These are phyloP conservation scores for Flaveria robusta DNA, from an alignment of 129 eudicot species.

Conservation along the genomic window DNA sequence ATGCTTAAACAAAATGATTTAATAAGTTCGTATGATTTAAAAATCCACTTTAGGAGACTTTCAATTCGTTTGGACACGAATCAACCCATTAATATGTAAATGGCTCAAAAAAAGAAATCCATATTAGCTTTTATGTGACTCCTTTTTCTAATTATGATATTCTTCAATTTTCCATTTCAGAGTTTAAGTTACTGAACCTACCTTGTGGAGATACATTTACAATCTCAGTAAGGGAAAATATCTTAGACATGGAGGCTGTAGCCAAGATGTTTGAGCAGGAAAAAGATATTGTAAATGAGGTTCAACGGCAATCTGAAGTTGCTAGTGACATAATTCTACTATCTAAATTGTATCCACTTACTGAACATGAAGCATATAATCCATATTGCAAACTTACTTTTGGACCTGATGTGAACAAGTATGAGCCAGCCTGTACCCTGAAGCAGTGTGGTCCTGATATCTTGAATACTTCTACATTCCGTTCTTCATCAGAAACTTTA, in stretches of 20 bases:
- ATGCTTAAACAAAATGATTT: neutral
- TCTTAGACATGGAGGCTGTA: constrained; percentile 68
- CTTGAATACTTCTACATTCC: constrained; percentile 39
- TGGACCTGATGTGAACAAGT: constrained; percentile 28
- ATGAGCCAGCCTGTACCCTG: constrained; percentile 25
- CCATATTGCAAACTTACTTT: constrained; percentile 61
- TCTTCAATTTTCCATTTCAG: constrained; percentile 40
- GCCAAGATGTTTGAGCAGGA: constrained; percentile 86
- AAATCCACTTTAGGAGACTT: neutral
- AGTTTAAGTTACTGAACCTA: constrained; percentile 51
- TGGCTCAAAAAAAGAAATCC: neutral
- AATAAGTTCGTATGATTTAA: neutral
- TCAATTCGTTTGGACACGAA: neutral
- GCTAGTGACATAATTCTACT: constrained; percentile 56
- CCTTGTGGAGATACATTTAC: constrained; percentile 68
- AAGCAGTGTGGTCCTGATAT: constrained; percentile 20
- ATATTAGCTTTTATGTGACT: neutral
- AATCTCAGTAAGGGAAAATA: constrained; percentile 61
- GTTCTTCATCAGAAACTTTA: constrained; percentile 32
- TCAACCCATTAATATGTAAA: neutral
- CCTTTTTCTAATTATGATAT: neutral
- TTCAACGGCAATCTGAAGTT: constrained; percentile 41
- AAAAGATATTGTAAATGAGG: constrained; percentile 43
- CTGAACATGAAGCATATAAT: constrained; percentile 56
- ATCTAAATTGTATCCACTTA: constrained; percentile 48